phyloP scores from a whole-genome alignment of 2,329 filamentous ascomycete species.

The Exophiala spinifera region DNA sequence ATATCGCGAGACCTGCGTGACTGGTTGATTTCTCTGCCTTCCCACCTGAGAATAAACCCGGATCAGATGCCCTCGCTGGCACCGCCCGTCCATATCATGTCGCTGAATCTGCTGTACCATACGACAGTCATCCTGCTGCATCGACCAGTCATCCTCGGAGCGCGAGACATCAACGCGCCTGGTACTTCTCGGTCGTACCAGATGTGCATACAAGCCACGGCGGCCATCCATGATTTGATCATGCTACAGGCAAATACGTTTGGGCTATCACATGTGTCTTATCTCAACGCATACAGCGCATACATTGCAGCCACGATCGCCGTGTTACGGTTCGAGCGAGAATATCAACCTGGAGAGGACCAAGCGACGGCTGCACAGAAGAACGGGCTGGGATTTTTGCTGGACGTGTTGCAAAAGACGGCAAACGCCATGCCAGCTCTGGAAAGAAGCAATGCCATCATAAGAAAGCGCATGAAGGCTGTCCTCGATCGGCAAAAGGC shows the following conservation, averaged over 20 bases:
- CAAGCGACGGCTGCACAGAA: slow-evolving; percentile 20
- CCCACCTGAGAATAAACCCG: slow-evolving; percentile 42
- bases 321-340: slow-evolving; percentile 29
- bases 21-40: slow-evolving; percentile 45
- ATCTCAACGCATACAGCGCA: slow-evolving; percentile 30
- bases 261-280: slow-evolving; percentile 29
- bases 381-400: slow-evolving; percentile 26
- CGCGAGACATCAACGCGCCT: slow-evolving; percentile 17
- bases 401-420: slow-evolving; percentile 29
- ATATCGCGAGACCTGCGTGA: slow-evolving; percentile 43
- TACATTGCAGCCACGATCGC: slow-evolving; percentile 33
- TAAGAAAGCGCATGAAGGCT: slow-evolving; percentile 28
- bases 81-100: slow-evolving; percentile 48
- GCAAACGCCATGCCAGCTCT: slow-evolving; percentile 29
- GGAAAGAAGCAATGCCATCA: slow-evolving; percentile 31
- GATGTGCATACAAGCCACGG: slow-evolving; percentile 27
- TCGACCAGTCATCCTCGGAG: slow-evolving; percentile 47
- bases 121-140: slow-evolving; percentile 54
- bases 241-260: slow-evolving; percentile 30
- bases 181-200: slow-evolving; percentile 23
- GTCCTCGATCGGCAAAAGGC: slow-evolving; percentile 27
- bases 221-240: slow-evolving; percentile 29
- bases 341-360: slow-evolving; percentile 22
- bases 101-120: slow-evolving; percentile 49
- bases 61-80: slow-evolving; percentile 31